Percentiles rank a stretch among this genome's conserved stretches.
Conservation (phyloP, 2,329 filamentous ascomycete genomes). For the Biscogniauxia sp. region DNA sequence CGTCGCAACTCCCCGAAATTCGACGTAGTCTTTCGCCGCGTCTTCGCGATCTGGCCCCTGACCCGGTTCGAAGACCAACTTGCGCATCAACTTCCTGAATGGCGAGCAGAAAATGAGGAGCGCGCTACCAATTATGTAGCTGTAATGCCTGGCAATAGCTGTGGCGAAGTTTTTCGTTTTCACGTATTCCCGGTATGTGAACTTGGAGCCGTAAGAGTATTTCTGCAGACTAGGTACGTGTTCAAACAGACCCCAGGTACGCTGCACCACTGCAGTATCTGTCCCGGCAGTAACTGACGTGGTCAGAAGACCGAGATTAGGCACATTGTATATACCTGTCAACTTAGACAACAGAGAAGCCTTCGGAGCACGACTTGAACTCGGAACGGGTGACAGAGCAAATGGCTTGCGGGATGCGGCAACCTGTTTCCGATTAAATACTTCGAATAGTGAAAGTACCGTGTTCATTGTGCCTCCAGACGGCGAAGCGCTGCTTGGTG, state of each 20-base stretch:
- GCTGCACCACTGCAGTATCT: slow-evolving; percentile 55
- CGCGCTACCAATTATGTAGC: slow-evolving; percentile 41
- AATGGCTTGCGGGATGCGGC: slow-evolving; percentile 47
- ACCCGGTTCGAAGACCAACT: slow-evolving; percentile 51
- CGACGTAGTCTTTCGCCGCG: slow-evolving; percentile 56
- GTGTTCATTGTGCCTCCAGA: slow-evolving; percentile 71
- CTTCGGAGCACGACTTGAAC: slow-evolving; percentile 33
- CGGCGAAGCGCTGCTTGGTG: slow-evolving; percentile 40
- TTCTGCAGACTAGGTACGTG: slow-evolving; percentile 41
- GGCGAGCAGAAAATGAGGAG: slow-evolving; percentile 45
- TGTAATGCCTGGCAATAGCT: slow-evolving; percentile 50
- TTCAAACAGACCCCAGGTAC: slow-evolving; percentile 61
- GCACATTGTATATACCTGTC: slow-evolving; percentile 48
- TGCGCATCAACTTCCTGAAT: slow-evolving; percentile 44
- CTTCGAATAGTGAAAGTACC: slow-evolving; percentile 57
- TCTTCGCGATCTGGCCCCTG: slow-evolving; percentile 52
- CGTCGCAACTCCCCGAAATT: slow-evolving; percentile 63
- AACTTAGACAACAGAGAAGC: slow-evolving; percentile 44
- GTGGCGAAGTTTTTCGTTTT: slow-evolving; percentile 47
- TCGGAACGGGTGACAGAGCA: slow-evolving; percentile 55
- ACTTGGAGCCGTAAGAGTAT: slow-evolving; percentile 59
- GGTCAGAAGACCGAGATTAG: slow-evolving; percentile 54
- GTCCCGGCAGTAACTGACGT: slow-evolving; percentile 49
- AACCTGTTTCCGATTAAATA: slow-evolving; percentile 49
- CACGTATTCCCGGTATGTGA: slow-evolving; percentile 56